phyloP scores from a whole-genome alignment of 169 alveolate species.

The Amoebophrya sp. region DNA sequence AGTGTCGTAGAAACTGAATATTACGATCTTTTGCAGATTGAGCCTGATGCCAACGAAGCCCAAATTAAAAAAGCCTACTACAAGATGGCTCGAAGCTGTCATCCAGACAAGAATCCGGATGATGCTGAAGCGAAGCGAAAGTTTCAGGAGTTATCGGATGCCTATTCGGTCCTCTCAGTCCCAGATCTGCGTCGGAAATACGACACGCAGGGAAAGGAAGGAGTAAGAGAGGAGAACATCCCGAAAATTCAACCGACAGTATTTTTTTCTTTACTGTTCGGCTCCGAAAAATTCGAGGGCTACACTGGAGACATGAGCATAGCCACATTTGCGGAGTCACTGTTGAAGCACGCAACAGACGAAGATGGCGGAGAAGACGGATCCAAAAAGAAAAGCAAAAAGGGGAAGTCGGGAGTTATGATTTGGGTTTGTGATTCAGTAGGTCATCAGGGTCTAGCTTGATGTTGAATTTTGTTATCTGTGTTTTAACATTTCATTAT shows the following conservation, averaged over 20 bases:
- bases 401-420: too few relatives aligned
- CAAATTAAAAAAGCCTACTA: constrained; percentile 65
- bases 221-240: constrained; percentile 62
- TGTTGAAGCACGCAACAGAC: background rate
- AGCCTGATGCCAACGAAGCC: constrained; percentile 62
- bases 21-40: constrained; percentile 63
- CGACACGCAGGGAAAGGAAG: constrained; percentile 79
- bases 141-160: constrained; percentile 67
- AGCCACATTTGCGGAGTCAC: constrained; percentile 48
- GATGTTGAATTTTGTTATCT: too few relatives aligned
- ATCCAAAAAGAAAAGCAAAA: too few relatives aligned
- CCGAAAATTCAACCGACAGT: constrained; percentile 70
- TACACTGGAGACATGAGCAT: constrained; percentile 69
- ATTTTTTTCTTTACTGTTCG: constrained; percentile 68
- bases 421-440: too few relatives aligned
- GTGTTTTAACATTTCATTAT: too few relatives aligned
- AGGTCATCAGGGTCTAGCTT: too few relatives aligned
- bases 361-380: too few relatives aligned
- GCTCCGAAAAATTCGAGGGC: constrained; percentile 69
- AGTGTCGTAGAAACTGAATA: constrained; percentile 66
- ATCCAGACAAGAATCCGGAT: constrained; percentile 83
- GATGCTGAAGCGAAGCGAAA: constrained; percentile 71
- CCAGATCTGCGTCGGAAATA: constrained; percentile 76
- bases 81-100: constrained; percentile 73
- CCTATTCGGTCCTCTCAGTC: constrained; percentile 85